These are phyloP conservation scores for Boletus tylopilopsis DNA, from an alignment of 768 basidiomycete genomes.

Conservation along the genomic window DNA sequence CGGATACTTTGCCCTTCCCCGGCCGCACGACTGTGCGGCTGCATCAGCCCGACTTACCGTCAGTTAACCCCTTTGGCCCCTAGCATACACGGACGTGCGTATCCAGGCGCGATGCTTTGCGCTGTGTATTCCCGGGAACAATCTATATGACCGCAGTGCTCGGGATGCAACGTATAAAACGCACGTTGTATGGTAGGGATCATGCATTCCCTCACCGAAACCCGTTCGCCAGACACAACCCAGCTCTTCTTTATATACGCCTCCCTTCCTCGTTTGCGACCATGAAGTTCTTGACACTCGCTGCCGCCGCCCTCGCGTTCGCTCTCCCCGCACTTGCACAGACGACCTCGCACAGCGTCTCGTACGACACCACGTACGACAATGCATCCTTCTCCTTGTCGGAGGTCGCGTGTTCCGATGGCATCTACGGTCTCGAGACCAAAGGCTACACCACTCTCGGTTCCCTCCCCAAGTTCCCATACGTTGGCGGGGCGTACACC, in stretches of 20 bases:
- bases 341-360: constrained; percentile 8
- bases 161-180: constrained; percentile 14
- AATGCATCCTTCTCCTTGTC: constrained; percentile 15
- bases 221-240: no score
- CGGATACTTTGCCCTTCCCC: background rate
- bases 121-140: background rate
- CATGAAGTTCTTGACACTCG: constrained; percentile 27
- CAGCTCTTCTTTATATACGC: no score
- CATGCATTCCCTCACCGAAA: background rate
- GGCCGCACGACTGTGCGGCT: background rate
- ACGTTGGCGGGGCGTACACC: constrained; percentile 10
- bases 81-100: background rate
- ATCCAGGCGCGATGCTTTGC: background rate
- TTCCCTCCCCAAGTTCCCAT: background rate
- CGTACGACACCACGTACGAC: constrained; percentile 34
- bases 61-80: constrained; percentile 6
- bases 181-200: background rate
- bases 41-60: background rate
- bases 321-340: constrained; percentile 19
- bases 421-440: background rate
- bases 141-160: background rate
- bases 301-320: constrained; percentile 8
- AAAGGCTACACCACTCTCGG: background rate
- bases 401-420: background rate
- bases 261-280: background rate